phyloP scores from a whole-genome alignment of 1,139 yeast species.

The Diutina sp. region DNA sequence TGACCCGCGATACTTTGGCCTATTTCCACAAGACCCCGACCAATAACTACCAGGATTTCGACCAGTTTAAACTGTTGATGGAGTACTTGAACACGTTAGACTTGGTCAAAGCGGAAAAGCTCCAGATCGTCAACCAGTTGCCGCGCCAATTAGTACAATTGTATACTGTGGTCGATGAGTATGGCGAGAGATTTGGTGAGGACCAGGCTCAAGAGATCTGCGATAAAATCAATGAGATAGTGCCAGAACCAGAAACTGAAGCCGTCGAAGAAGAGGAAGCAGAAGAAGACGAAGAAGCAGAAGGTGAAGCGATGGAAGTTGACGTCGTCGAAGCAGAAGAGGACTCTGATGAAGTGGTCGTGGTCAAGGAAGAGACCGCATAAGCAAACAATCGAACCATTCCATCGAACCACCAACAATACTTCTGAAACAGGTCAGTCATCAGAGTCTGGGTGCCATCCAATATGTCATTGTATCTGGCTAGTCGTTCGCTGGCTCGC shows the following conservation, averaged over 20 bases:
- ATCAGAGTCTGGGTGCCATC: no score
- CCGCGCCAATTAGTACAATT: constrained; percentile 74
- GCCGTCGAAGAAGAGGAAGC: constrained; percentile 17
- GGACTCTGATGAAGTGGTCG: neutral
- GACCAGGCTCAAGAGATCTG: constrained; percentile 46
- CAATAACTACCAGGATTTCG: constrained; percentile 27
- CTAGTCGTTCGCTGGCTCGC: no score
- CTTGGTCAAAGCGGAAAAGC: constrained; percentile 70
- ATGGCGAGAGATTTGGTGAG: constrained; percentile 68
- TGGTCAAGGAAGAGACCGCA: neutral
- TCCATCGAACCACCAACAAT: no score
- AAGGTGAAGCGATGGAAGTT: constrained; percentile 9
- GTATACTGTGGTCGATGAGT: constrained; percentile 77
- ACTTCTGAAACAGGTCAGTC: neutral
- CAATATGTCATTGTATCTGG: no score
- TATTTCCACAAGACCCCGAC: constrained; percentile 35
- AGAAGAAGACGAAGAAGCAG: constrained; percentile 9
- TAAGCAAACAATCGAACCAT: no score
- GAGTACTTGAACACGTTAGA: constrained; percentile 36
- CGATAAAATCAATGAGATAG: constrained; percentile 32
- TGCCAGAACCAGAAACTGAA: constrained; percentile 30
- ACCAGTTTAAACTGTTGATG: constrained; percentile 42
- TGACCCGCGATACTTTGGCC: constrained; percentile 49
- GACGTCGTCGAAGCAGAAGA: neutral
- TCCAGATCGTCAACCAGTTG: constrained; percentile 70